Base-by-base conservation (phyloP, 75 land plant species). In the Pinus taeda region DNA sequence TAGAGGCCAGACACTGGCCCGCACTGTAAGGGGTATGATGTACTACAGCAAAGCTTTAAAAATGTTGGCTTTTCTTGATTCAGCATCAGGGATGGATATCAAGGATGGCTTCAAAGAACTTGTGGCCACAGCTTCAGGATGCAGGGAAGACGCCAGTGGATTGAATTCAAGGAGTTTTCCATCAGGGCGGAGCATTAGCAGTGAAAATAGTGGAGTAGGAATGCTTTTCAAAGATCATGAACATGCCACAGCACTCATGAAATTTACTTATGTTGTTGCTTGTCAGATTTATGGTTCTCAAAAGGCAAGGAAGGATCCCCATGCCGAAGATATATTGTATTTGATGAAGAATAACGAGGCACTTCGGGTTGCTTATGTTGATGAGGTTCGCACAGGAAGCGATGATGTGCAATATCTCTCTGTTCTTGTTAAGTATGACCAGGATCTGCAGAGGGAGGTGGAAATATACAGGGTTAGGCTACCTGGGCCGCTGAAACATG, bases 21-120 rank as follows among this genome's bases (percentile, higher is more conserved):
- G 99, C 3, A 94, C 99, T 37, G 97, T 96, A 1, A 86, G 99
- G 73, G 99, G 99, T 64, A 94, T 96, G 99, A 94, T 93, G 93
- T 96, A 96, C 73, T 94, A 96, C 77, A 82, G 88, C 73, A 86
- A 81, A 73, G 98, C 98, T 57, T 89, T 96, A 3, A 83, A 88
- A 74, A 78, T 96, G 87, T 87, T 92, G 36, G 88, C 93, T 18
- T 96, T 85, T 78, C 83, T 96, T 26, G 99, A 96, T 88, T 82
- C 85, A 63, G 94, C 97, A 11, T 88, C 98, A 59, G 98, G 93
- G 85, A 87, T 89, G 77, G 98, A 96, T 67, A 80, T 96, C 30
- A 74, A 75, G 57, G 86, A 92, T 73, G 89, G 90, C 37, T 71
- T 86, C 26, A 75, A 62, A 53, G 88, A 91, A 75, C 90, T 89